Conservation (phyloP, 768 basidiomycete genomes). For the Royoungia palumana region DNA sequence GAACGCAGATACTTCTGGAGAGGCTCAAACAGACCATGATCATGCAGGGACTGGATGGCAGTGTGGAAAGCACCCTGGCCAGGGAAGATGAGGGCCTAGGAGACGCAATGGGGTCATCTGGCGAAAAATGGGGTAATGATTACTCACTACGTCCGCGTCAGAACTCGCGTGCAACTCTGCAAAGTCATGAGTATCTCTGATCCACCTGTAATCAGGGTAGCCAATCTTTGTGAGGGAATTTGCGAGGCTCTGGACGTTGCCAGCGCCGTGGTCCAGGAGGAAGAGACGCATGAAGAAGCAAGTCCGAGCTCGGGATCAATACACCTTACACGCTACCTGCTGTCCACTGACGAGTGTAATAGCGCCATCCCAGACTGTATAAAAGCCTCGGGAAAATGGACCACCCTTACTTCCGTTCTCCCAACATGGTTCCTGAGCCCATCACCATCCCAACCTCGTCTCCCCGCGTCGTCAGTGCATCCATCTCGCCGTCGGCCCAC, state of each 20-base stretch:
- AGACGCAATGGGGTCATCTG: conserved; percentile 9
- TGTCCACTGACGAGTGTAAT: background rate
- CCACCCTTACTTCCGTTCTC: conserved; percentile 10
- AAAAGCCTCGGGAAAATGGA: conserved; percentile 17
- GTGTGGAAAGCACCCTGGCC: conserved; percentile 93
- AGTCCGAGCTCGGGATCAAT: background rate
- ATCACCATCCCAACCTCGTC: conserved; percentile 40
- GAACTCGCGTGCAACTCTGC: conserved; percentile 37
- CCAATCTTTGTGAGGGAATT: conserved; percentile 87
- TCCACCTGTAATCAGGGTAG: conserved; percentile 80
- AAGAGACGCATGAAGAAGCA: conserved; percentile 54
- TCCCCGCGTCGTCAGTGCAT: conserved; percentile 42
- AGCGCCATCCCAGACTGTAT: background rate
- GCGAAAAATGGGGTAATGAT: conserved; percentile 3
- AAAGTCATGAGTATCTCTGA: conserved; percentile 77
- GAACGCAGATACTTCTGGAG: conserved; percentile 78
- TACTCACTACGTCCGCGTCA: conserved; percentile 61
- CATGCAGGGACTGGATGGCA: conserved; percentile 72
- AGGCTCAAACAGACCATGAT: conserved; percentile 75
- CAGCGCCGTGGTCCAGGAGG: conserved; percentile 95
- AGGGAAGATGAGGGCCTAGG: conserved; percentile 90
- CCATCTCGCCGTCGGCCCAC: conserved; percentile 47
- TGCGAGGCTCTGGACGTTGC: conserved; percentile 90
- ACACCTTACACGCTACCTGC: too few species aligned
- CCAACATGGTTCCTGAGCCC: conserved; percentile 43